Evolutionary conservation across 140 eudicot genomes (phyloP).

Genomic region (Stevia rebaudiana): DNA sequence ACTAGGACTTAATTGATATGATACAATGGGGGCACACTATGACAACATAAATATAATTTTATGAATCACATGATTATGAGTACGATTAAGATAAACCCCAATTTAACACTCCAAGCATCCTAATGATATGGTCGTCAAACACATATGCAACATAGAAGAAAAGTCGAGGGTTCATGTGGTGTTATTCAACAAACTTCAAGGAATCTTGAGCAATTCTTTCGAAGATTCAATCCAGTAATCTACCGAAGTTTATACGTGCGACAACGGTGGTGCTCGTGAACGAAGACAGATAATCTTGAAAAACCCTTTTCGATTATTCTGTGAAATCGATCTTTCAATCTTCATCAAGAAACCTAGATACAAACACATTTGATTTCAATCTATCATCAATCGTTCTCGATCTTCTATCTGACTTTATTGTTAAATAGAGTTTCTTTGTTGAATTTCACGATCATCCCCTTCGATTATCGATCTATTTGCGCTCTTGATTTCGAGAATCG

Average conservation of each 20-base stretch:
- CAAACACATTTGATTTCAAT: slow-evolving; percentile 14
- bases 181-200: slow-evolving; percentile 13
- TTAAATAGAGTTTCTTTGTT: not conserved
- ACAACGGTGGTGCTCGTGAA: slow-evolving; percentile 33
- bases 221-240: slow-evolving; percentile 25
- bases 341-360: not conserved
- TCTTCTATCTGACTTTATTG: slow-evolving; percentile 1
- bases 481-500: not conserved
- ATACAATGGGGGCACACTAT: not conserved
- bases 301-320: slow-evolving; percentile 21
- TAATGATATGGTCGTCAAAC: slow-evolving; percentile 1
- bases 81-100: slow-evolving; percentile 10
- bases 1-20: no score
- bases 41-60: not conserved
- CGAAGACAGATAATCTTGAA: slow-evolving; percentile 27
- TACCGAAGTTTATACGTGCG: slow-evolving; percentile 32
- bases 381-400: not conserved
- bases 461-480: slow-evolving; percentile 12
- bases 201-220: slow-evolving; percentile 8
- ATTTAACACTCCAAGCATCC: slow-evolving; percentile 9
- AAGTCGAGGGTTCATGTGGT: slow-evolving; percentile 15
- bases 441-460: slow-evolving; percentile 3
- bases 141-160: not conserved
- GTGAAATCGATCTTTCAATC: slow-evolving; percentile 15
- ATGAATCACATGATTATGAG: not conserved